Evolutionary conservation across 805 yeast genomes (phyloP).

Genomic region (Komagataella mondaviorum): DNA sequence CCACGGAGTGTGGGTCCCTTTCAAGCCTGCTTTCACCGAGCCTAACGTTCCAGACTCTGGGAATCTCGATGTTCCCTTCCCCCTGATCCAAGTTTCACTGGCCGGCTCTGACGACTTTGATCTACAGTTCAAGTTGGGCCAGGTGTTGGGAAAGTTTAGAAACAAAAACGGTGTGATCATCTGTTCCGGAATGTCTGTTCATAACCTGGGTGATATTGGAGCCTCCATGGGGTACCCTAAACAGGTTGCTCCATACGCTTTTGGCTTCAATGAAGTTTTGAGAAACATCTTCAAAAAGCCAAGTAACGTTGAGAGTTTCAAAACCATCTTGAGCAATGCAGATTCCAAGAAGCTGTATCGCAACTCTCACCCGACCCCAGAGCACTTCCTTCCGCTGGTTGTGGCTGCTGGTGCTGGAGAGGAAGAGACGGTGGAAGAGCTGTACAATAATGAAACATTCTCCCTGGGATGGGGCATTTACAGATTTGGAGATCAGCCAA

Average conservation of each 20-base stretch:
- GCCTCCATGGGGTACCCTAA: constrained; percentile 9
- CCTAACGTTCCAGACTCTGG: constrained; percentile 16
- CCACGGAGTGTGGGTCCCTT: constrained; percentile 78
- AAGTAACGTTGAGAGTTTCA: constrained; percentile 22
- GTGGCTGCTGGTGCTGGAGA: constrained; percentile 47
- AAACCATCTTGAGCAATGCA: constrained; percentile 6
- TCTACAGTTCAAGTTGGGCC: constrained; percentile 40
- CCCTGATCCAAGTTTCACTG: constrained; percentile 38
- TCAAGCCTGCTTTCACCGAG: constrained; percentile 52
- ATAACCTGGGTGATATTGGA: constrained; percentile 48
- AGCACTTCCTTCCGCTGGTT: constrained; percentile 57
- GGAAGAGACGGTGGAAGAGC: constrained; percentile 23
- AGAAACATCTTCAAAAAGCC: constrained; percentile 21
- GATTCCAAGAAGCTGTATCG: constrained; percentile 17
- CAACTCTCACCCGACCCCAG: constrained; percentile 63
- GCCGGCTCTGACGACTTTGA: constrained; percentile 27
- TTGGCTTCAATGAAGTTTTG: constrained; percentile 36
- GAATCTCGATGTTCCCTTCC: constrained; percentile 30
- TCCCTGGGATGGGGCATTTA: constrained; percentile 66
- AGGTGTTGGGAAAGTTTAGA: constrained; percentile 36
- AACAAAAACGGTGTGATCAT: constrained; percentile 38
- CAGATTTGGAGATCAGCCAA: constrained; percentile 17
- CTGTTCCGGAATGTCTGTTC: constrained; percentile 72
- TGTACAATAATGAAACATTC: constrained; percentile 28
- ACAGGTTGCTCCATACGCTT: constrained; percentile 29